Evolutionary conservation across 129 eudicot genomes (phyloP).

Genomic region (Tanacetum coccineum): DNA sequence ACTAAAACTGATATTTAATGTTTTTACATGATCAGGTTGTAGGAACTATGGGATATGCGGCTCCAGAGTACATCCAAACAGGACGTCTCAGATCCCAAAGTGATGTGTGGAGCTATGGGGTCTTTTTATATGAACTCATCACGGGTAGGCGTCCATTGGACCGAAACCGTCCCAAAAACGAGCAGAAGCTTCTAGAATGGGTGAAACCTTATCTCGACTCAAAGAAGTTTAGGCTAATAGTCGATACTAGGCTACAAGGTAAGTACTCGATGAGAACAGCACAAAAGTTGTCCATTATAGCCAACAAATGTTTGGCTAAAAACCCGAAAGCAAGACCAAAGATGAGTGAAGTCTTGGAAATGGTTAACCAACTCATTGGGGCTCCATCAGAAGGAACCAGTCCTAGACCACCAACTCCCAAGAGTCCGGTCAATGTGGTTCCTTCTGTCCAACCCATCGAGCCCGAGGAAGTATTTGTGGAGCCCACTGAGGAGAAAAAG

Average conservation of each 20-base stretch:
- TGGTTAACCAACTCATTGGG: slow-evolving; percentile 59
- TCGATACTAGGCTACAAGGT: slow-evolving; percentile 68
- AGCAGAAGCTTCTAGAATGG: slow-evolving; percentile 87
- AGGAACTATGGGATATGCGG: slow-evolving; percentile 89
- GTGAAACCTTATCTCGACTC: slow-evolving; percentile 68
- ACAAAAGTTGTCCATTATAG: slow-evolving; percentile 57
- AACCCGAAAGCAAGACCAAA: slow-evolving; percentile 67
- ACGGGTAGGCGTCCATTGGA: slow-evolving; percentile 87
- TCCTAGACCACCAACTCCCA: slow-evolving; percentile 37
- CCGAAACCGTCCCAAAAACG: slow-evolving; percentile 59
- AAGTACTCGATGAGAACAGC: slow-evolving; percentile 52
- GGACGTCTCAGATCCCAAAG: slow-evolving; percentile 77
- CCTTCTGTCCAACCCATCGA: slow-evolving; percentile 24
- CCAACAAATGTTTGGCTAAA: slow-evolving; percentile 66
- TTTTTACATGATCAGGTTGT: slow-evolving; percentile 49
- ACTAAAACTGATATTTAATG: too few relatives aligned
- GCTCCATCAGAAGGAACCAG: slow-evolving; percentile 29
- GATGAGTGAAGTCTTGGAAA: slow-evolving; percentile 79
- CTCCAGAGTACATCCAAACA: slow-evolving; percentile 81
- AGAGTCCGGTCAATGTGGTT: slow-evolving; percentile 26
- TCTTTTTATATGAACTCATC: slow-evolving; percentile 73
- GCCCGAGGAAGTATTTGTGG: slow-evolving; percentile 34
- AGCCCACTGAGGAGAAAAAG: slow-evolving; percentile 26
- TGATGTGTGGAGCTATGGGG: slow-evolving; percentile 93
- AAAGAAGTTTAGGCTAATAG: slow-evolving; percentile 53